A percentile compares a stretch with the other conserved stretches of the same genome.
Evolutionary conservation across 768 basidiomycete species (phyloP).

Genomic region (Lentinula aciculospora): DNA sequence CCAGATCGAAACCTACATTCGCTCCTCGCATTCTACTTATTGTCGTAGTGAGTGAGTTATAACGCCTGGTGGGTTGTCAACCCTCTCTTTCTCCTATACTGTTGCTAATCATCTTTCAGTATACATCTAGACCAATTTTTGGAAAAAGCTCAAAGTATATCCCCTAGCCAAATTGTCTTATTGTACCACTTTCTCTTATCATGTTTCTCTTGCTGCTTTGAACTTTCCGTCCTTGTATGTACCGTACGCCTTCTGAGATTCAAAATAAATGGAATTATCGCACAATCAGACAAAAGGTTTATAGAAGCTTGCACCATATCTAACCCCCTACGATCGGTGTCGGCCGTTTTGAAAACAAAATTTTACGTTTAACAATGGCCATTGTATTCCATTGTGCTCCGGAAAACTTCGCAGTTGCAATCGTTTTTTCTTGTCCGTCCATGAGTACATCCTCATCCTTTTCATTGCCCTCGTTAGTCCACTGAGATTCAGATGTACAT

Average conservation of each 20-base stretch:
- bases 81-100: background rate
- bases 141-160: background rate
- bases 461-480: conserved; percentile 13
- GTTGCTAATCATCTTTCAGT: background rate
- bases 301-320: background rate
- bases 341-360: conserved; percentile 78
- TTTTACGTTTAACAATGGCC: conserved; percentile 75
- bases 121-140: background rate
- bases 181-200: background rate
- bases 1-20: background rate
- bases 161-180: background rate
- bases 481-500: conserved; percentile 2
- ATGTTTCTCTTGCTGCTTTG: background rate
- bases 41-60: background rate
- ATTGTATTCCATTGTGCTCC: conserved; percentile 49
- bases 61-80: background rate
- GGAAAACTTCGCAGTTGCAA: conserved; percentile 2
- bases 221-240: background rate
- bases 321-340: conserved; percentile 53
- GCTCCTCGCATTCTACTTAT: background rate
- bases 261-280: background rate
- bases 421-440: conserved; percentile 13
- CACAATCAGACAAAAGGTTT: too few relatives aligned
- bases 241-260: background rate
- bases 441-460: background rate